Base-by-base conservation (phyloP, 176 grass and related monocot species). In the Stipa capillata region DNA sequence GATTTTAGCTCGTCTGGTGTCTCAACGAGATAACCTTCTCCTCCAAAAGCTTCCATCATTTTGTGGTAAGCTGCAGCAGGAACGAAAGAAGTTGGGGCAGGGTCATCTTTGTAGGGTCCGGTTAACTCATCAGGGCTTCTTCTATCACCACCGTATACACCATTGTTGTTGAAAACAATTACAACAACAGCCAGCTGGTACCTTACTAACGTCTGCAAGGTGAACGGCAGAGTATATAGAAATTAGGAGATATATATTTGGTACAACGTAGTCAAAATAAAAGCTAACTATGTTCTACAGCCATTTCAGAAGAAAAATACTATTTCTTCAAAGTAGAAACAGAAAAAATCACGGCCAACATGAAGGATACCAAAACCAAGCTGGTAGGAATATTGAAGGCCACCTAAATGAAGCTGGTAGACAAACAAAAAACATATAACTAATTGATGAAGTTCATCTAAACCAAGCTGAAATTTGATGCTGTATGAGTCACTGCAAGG, bases 131-230 rank as follows among this genome's bases (percentile, higher is more conserved):
- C 90, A 12, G 92, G 69, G 24, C 83, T 80, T 87, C 95, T 98
- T 48, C 95, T 50, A 60, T 97, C 94, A 34, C 94, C 94, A 1
- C 94, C 94, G 31, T 94, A 97, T n/a, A 98, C 95, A 4, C 95
- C 92, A 17, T 89, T 93, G 78, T 98, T 94, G 79, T 98, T 94
- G 66, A 98, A 98, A 29, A 98, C 92, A 34, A 98, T 92, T 23
- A 90, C 83, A 13, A 98, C 85, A 43, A 98, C 87, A 6, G 90
- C 83, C 5, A 94, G 70, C 58, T 98, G 90, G 65, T 94, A 98
- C 27, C 95, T 94, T 48, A 93, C 95, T 0, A 98, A 76, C 6
- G 95, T 98, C 95, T 98, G 87, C 32, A 87, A 65, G 82, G 21
- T 18, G 8, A 51, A 65, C 13, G 21, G 2, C 0, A 24, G 25